Evolutionary conservation across 345 rosid genomes (phyloP).

Genomic region (Luvunga scandens): DNA sequence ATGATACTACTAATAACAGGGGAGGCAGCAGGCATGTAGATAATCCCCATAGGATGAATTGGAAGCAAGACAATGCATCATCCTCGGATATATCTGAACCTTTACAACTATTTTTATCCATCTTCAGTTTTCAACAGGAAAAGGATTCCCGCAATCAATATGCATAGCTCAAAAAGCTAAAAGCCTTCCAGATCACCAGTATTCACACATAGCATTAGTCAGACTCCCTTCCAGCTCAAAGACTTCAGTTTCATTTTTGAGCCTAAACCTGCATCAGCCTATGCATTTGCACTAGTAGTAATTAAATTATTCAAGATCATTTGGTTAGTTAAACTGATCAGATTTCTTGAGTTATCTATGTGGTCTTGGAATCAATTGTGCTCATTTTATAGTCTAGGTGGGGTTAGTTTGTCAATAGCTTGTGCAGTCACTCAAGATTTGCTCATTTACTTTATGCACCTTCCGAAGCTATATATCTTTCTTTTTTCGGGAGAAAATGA

Average conservation of each 20-base stretch:
- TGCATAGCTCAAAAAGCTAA: not conserved
- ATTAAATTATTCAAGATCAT: not conserved
- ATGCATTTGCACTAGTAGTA: not conserved
- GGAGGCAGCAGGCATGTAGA: not conserved
- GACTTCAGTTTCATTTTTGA: not conserved
- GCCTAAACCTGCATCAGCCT: constrained; percentile 4
- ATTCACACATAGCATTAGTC: not conserved
- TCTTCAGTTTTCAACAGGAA: not conserved
- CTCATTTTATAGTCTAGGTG: not conserved
- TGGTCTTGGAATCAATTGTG: not conserved
- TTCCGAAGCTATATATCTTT: not conserved
- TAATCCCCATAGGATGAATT: not conserved
- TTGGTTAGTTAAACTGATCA: not conserved
- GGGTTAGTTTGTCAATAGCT: not conserved
- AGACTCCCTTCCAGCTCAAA: constrained; percentile 5
- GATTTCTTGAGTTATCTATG: not conserved
- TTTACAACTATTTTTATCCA: not conserved
- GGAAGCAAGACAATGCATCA: not conserved
- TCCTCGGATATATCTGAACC: not conserved
- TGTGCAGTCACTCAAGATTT: not conserved
- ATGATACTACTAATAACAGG: not conserved
- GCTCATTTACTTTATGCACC: not conserved
- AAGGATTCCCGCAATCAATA: not conserved
- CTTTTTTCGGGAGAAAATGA: not conserved
- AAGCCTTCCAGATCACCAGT: not conserved